Conservation (phyloP, 2,329 filamentous ascomycete genomes). For the Myriosclerotinia curreyana region DNA sequence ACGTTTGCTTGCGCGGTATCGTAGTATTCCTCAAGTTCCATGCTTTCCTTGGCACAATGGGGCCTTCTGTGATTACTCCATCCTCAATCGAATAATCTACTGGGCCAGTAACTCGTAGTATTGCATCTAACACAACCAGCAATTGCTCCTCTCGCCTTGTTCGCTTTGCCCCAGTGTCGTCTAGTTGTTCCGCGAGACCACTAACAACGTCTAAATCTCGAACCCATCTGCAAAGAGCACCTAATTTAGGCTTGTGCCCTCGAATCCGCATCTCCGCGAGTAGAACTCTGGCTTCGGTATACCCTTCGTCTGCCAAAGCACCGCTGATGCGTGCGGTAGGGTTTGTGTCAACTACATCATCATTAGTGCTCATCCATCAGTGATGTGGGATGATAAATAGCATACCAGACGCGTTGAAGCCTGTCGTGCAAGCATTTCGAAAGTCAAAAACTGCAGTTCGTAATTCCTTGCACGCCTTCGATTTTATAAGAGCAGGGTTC, state of each 20-base stretch:
- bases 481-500: conserved; percentile 63
- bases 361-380: conserved; percentile 22
- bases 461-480: conserved; percentile 64
- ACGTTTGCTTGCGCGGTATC: conserved; percentile 46
- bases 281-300: conserved; percentile 61
- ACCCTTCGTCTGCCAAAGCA: conserved; percentile 63
- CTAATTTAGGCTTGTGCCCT: conserved; percentile 62
- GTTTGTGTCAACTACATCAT: conserved; percentile 51
- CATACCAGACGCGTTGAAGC: conserved; percentile 55
- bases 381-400: conserved; percentile 24
- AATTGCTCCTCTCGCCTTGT: conserved; percentile 52
- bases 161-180: conserved; percentile 42
- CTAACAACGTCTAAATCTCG: conserved; percentile 67
- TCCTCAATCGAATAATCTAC: conserved; percentile 47
- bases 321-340: conserved; percentile 65
- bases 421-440: conserved; percentile 65
- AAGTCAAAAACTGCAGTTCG: conserved; percentile 67
- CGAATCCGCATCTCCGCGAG: conserved; percentile 69
- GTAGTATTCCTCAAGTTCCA: conserved; percentile 55
- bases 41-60: conserved; percentile 49
- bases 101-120: conserved; percentile 61
- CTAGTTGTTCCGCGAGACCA: conserved; percentile 57
- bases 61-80: conserved; percentile 30
- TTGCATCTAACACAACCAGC: conserved; percentile 59
- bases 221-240: conserved; percentile 69